A percentile compares a stretch with the other conserved stretches of the same genome.
phyloP scores from a whole-genome alignment of 331 rosid species.

The Pyracantha coccinea region DNA sequence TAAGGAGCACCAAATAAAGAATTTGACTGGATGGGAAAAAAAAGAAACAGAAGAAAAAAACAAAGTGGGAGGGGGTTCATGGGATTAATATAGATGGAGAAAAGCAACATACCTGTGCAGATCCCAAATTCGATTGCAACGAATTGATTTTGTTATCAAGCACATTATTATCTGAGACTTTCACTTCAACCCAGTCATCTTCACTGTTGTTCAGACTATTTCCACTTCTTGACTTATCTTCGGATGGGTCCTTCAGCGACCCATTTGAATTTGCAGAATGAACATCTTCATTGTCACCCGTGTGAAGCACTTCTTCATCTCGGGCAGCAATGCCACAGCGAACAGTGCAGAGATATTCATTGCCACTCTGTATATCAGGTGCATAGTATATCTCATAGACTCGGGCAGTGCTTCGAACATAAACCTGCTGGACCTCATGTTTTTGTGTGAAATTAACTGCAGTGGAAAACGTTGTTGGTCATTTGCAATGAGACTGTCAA shows the following conservation, averaged over 20 bases:
- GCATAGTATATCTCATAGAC: conserved; percentile 69
- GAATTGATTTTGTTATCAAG: conserved; percentile 8
- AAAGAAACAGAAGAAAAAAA: not conserved
- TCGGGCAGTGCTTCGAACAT: conserved; percentile 83
- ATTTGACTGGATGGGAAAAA: not conserved
- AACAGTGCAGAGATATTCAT: conserved; percentile 72
- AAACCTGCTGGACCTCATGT: conserved; percentile 67
- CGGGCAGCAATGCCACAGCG: conserved; percentile 62
- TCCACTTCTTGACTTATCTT: conserved; percentile 24
- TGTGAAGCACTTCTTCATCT: conserved; percentile 58
- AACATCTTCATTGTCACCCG: conserved; percentile 16
- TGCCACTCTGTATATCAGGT: conserved; percentile 23
- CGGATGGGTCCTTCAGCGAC: conserved; percentile 12
- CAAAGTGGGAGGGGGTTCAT: not conserved
- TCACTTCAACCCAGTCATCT: conserved; percentile 93
- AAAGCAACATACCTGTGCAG: conserved; percentile 42
- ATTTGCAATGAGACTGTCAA: not conserved
- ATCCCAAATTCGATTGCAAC: conserved; percentile 12
- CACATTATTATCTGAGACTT: conserved; percentile 22
- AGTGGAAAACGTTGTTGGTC: conserved; percentile 6
- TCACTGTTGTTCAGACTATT: conserved; percentile 30
- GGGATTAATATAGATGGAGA: not conserved
- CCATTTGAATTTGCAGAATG: conserved; percentile 24
- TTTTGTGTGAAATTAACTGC: conserved; percentile 58
- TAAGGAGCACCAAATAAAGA: not conserved